A percentile compares a stretch with the other conserved stretches of the same genome.
These are phyloP conservation scores for Chaetomium cochliodes DNA, from an alignment of 495 filamentous ascomycete genomes.

Conservation along the genomic window DNA sequence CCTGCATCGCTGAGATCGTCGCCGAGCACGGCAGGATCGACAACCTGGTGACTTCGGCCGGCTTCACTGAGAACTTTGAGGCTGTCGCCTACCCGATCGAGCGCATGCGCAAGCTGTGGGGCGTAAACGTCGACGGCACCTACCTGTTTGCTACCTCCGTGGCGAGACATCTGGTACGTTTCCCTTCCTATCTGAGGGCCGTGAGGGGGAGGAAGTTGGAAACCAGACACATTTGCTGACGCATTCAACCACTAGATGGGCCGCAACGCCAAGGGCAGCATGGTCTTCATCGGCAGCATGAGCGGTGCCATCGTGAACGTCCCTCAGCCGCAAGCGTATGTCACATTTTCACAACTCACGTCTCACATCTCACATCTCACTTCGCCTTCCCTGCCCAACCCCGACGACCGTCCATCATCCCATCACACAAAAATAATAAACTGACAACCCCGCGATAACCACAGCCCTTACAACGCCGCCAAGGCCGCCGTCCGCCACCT, in stretches of 20 bases:
- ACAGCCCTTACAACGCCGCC: slow-evolving; percentile 76
- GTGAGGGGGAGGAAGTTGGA: no score
- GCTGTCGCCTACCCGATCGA: slow-evolving; percentile 86
- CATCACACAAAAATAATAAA: not conserved
- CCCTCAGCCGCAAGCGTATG: slow-evolving; percentile 80
- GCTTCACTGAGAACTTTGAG: slow-evolving; percentile 94
- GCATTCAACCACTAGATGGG: slow-evolving; percentile 53
- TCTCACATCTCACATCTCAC: not conserved
- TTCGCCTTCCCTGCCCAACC: not conserved
- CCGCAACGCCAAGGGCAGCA: slow-evolving; percentile 72
- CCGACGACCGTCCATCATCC: no score
- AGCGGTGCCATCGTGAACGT: slow-evolving; percentile 88
- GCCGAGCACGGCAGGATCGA: slow-evolving; percentile 77
- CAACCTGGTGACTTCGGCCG: slow-evolving; percentile 89
- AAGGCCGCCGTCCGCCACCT: slow-evolving; percentile 89
- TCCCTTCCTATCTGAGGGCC: not conserved
- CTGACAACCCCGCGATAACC: not conserved
- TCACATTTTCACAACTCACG: not conserved
- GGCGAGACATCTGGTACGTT: slow-evolving; percentile 69
- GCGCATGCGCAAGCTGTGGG: slow-evolving; percentile 86
- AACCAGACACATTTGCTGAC: not conserved
- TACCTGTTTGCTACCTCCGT: slow-evolving; percentile 83
- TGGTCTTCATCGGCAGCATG: slow-evolving; percentile 97
- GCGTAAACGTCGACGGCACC: slow-evolving; percentile 91
- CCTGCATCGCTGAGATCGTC: slow-evolving; percentile 65